Evolutionary conservation across 345 rosid genomes (phyloP).

Genomic region (Moricandia moricandioides): DNA sequence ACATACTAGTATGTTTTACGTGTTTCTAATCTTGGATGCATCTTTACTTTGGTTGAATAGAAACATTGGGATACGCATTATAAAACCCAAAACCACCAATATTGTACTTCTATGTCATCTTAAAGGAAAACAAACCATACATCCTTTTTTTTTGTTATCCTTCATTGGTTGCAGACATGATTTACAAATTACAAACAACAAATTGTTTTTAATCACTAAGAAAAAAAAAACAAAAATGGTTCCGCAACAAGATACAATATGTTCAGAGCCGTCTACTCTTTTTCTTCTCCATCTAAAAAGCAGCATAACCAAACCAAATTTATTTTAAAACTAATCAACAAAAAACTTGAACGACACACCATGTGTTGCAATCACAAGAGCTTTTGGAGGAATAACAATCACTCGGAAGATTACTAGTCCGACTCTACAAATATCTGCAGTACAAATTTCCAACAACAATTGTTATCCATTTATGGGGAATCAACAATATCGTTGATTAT

Average conservation of each 20-base stretch:
- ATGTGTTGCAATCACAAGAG: conserved; percentile 38
- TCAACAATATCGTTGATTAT: neutral
- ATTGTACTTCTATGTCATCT: neutral
- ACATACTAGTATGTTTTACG: no score
- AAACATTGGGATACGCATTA: neutral
- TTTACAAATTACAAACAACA: conserved; percentile 10
- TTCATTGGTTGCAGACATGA: neutral
- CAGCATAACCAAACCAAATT: neutral
- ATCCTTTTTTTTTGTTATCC: neutral
- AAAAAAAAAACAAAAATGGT: neutral
- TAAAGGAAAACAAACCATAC: neutral
- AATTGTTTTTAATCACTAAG: neutral
- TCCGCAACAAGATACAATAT: conserved; percentile 15
- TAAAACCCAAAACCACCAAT: neutral
- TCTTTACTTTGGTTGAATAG: neutral
- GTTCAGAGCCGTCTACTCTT: neutral
- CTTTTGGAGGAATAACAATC: conserved; percentile 14
- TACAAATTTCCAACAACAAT: neutral
- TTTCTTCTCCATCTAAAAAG: neutral
- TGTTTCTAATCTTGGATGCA: neutral
- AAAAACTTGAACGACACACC: conserved; percentile 4
- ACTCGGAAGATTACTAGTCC: conserved; percentile 4
- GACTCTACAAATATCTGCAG: conserved; percentile 37
- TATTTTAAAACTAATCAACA: neutral
- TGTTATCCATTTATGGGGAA: neutral